Base-by-base conservation (phyloP, 225 moss, liverwort and hornwort species). In the Rhytidiadelphus loreus region DNA sequence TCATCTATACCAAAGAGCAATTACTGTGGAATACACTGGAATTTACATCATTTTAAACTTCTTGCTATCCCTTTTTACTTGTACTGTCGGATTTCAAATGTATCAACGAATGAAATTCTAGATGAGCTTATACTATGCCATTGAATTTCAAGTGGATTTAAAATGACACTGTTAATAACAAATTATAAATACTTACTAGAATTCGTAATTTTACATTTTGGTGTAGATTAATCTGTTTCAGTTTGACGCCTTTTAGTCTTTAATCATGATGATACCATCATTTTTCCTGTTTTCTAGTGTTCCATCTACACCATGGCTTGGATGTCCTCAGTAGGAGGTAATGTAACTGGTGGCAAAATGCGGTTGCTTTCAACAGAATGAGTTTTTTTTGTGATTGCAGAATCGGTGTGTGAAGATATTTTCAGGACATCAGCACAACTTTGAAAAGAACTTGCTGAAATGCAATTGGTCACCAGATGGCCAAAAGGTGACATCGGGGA, bases 391-490 rank as follows among this genome's bases (percentile, higher is more conserved):
- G 52, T 72, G 43, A 83, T 66, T 89, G 87, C 94, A 98, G 92
- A 98, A 97, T 88, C 96, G 97, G 53, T 97, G 96, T 80, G 96
- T 98, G 87, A 97, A 97, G 89, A 91, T 94, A 57, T 98, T 96
- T 88, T 95, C 95, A 55, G 97, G 97, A 80, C 98, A 98, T 91
- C 97, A 98, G 89, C 95, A 98, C 87, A 98, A 97, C 86, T 96
- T 97, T 87, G 97, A 98, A 82, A 97, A 97, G 92, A 95, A 96
- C 85, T 91, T 97, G 62, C 93, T 95, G 50, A 96, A 91, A 84
- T 95, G 98, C 85, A 94, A 95, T 88, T 98, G 97, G 98, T 97
- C 97, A 35, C 88, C 96, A 83, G 98, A 98, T 91, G 98, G 98
- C 72, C 95, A 95, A 84, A 98, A 97, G 87, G 96, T 98, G 73